Evolutionary conservation across 306 rosid genomes (phyloP).

Genomic region (Casuarina glauca): DNA sequence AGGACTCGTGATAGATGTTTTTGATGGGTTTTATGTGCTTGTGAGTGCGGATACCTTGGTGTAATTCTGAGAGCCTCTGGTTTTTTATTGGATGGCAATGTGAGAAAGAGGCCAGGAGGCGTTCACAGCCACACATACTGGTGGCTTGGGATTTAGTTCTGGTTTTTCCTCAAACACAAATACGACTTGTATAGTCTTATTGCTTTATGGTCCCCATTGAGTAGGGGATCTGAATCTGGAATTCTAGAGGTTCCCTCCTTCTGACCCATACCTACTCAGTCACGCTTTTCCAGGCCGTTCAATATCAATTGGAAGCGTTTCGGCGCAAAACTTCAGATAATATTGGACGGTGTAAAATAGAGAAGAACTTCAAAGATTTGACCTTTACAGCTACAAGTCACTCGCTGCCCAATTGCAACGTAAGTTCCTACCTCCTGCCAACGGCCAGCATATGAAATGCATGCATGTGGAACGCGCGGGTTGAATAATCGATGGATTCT

Average conservation of each 20-base stretch:
- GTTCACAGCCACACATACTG: constrained; percentile 50
- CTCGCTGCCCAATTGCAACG: background rate
- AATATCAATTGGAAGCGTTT: background rate
- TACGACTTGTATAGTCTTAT: background rate
- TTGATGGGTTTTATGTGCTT: constrained; percentile 40
- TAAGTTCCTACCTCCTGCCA: background rate
- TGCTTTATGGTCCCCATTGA: background rate
- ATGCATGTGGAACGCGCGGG: constrained; percentile 2
- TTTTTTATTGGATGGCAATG: constrained; percentile 48
- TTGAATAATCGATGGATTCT: constrained; percentile 3
- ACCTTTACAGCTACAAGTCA: constrained; percentile 17
- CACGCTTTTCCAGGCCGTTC: background rate
- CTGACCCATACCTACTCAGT: background rate
- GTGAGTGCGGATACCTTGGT: constrained; percentile 56
- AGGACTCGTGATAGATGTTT: constrained; percentile 26
- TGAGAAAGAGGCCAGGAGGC: constrained; percentile 23
- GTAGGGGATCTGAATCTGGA: background rate
- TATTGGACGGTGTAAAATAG: constrained; percentile 7
- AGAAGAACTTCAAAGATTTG: background rate
- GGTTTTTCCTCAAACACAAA: background rate
- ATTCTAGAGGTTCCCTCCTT: background rate
- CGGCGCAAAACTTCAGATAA: background rate
- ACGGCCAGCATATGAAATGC: constrained; percentile 4
- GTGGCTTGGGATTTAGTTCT: constrained; percentile 50
- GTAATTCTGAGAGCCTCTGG: constrained; percentile 63